Percentiles rank a stretch among this genome's conserved stretches.
Conservation (phyloP, 2,329 filamentous ascomycete genomes). For the Venturia oleaginea region DNA sequence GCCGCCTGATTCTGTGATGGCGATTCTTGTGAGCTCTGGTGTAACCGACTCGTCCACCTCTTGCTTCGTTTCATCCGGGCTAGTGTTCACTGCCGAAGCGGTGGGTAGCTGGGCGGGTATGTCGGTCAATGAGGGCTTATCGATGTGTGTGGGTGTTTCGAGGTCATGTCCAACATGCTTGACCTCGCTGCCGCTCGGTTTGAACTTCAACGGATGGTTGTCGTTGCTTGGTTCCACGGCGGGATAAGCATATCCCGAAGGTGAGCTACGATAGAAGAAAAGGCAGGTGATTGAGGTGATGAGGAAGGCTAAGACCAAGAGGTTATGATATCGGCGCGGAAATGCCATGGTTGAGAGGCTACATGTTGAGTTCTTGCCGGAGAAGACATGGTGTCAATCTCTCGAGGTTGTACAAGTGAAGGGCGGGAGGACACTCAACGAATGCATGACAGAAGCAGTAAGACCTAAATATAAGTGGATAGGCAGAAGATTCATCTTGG, state of each 20-base stretch:
- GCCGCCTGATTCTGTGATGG: slow-evolving; percentile 21
- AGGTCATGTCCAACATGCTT: background rate
- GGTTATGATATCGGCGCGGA: slow-evolving; percentile 7
- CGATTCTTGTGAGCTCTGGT: background rate
- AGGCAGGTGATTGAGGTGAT: background rate
- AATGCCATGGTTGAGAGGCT: background rate
- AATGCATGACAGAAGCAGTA: background rate
- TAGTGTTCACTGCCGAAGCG: background rate
- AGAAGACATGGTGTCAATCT: background rate
- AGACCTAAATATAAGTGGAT: background rate
- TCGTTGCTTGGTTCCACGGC: background rate
- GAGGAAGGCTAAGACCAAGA: background rate
- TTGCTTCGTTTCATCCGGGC: background rate
- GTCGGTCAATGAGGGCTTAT: background rate
- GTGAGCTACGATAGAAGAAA: background rate
- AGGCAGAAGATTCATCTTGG: background rate
- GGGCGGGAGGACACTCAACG: background rate
- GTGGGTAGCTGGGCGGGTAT: background rate
- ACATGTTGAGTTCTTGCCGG: background rate
- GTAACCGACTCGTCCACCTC: background rate
- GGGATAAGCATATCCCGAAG: background rate
- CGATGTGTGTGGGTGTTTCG: background rate
- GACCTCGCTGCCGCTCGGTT: background rate
- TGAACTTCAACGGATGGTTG: background rate
- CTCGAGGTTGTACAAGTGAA: background rate